phyloP scores from a whole-genome alignment of 345 rosid genomes.

The Gossypioides kirkii region DNA sequence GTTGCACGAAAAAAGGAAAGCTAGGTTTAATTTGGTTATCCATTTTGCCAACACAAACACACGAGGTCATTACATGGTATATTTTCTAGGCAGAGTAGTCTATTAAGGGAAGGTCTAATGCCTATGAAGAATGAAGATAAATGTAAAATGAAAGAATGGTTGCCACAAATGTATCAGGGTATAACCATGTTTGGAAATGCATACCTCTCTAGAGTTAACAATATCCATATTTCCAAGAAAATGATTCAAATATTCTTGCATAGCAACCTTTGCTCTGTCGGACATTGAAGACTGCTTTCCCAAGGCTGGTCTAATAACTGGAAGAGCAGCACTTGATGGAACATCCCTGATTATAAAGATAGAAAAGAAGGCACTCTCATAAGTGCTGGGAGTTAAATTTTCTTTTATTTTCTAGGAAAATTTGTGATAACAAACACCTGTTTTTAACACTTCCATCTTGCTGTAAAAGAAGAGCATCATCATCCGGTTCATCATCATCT shows the following conservation, averaged over 20 bases:
- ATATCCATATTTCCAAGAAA: slow-evolving; percentile 94
- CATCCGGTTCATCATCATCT: slow-evolving; percentile 81
- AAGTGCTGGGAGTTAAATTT: slow-evolving; percentile 16
- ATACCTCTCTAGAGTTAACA: slow-evolving; percentile 93
- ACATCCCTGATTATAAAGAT: slow-evolving; percentile 66
- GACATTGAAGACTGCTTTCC: slow-evolving; percentile 93
- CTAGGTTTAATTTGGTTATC: not conserved
- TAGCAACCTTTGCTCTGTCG: slow-evolving; percentile 85
- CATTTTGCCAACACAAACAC: not conserved
- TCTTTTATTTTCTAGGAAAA: not conserved
- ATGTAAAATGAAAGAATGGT: slow-evolving; percentile 11
- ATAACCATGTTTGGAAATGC: slow-evolving; percentile 10
- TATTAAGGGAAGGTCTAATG: not conserved
- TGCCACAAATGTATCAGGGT: not conserved
- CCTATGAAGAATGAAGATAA: not conserved
- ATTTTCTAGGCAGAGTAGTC: not conserved
- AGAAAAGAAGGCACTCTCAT: slow-evolving; percentile 24
- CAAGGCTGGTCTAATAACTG: slow-evolving; percentile 82
- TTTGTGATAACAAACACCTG: slow-evolving; percentile 39
- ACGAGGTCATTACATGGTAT: not conserved
- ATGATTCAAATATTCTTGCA: slow-evolving; percentile 90
- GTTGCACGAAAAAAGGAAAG: not conserved
- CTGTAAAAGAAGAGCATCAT: slow-evolving; percentile 58
- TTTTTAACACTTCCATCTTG: slow-evolving; percentile 74
- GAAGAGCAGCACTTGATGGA: slow-evolving; percentile 96